Percentiles rank a stretch among this genome's conserved stretches.
These are phyloP conservation scores for Candida hungchunana DNA, from an alignment of 805 yeast genomes.

Conservation along the genomic window DNA sequence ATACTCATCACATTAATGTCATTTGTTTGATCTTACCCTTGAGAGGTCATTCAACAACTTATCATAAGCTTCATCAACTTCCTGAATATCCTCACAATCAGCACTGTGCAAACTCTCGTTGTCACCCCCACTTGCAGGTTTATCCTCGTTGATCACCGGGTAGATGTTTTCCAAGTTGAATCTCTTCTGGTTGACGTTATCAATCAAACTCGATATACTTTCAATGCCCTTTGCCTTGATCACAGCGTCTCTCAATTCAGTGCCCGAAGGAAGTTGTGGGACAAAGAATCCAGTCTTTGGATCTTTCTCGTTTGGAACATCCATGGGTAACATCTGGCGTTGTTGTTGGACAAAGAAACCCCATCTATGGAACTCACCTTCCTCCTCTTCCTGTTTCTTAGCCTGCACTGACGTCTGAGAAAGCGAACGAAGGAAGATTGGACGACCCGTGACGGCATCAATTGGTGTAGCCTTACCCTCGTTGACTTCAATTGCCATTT, in stretches of 20 bases:
- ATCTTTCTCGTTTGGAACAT: conserved; percentile 11
- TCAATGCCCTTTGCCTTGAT: conserved; percentile 74
- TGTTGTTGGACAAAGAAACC: conserved; percentile 76
- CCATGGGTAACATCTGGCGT: conserved; percentile 27
- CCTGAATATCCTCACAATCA: conserved; percentile 23
- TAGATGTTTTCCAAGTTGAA: conserved; percentile 49
- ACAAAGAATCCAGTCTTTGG: conserved; percentile 20
- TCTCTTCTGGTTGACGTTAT: conserved; percentile 54
- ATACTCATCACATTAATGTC: conserved; percentile 2
- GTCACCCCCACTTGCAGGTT: not conserved
- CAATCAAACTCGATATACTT: conserved; percentile 62
- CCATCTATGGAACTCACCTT: conserved; percentile 87
- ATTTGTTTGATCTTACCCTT: conserved; percentile 52
- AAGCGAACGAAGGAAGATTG: conserved; percentile 58
- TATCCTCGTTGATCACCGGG: conserved; percentile 21
- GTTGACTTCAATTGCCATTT: conserved; percentile 64
- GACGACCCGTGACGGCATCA: conserved; percentile 68
- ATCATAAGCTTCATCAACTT: conserved; percentile 72
- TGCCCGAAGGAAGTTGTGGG: conserved; percentile 41
- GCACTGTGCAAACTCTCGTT: conserved; percentile 12
- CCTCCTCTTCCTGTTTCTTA: conserved; percentile 80
- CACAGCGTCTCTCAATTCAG: conserved; percentile 47
- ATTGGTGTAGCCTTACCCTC: conserved; percentile 50
- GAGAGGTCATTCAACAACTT: conserved; percentile 65
- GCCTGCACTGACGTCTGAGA: conserved; percentile 66